Conservation (phyloP, 1,139 yeast species). For the Barnettozyma hawaiiensis region DNA sequence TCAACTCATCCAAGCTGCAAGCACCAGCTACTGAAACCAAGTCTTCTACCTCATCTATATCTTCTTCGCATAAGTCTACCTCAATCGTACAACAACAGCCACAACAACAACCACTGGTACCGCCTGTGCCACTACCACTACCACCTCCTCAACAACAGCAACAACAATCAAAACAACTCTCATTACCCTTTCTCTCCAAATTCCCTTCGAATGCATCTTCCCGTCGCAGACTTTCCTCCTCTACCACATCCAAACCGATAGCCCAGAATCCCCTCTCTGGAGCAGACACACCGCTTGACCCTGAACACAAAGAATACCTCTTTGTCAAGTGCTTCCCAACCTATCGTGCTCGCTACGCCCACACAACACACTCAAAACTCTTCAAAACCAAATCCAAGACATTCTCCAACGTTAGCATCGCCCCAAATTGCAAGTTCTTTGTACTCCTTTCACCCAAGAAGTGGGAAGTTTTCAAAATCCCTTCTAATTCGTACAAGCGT, state of each 20-base stretch:
- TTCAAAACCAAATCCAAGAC: conserved; percentile 45
- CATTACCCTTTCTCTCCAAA: conserved; percentile 11
- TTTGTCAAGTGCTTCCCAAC: conserved; percentile 81
- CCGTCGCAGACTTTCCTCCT: conserved; percentile 1
- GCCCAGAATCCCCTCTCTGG: not conserved
- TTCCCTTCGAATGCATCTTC: conserved; percentile 6
- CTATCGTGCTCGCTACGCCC: conserved; percentile 62
- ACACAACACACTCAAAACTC: conserved; percentile 54
- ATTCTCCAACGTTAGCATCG: conserved; percentile 56
- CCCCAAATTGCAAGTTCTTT: conserved; percentile 55
- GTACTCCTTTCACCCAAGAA: conserved; percentile 60
- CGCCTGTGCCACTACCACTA: not conserved
- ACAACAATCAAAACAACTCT: not conserved
- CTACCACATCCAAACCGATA: not conserved
- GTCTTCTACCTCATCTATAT: not conserved
- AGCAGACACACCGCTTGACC: conserved; percentile 1
- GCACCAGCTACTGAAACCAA: not conserved
- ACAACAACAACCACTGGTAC: not conserved
- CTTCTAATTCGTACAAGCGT: conserved; percentile 33
- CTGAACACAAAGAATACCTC: conserved; percentile 42
- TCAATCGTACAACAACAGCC: not conserved
- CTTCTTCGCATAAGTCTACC: not conserved
- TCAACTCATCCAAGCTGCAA: not conserved
- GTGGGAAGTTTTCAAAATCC: conserved; percentile 66
- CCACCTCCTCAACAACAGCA: not conserved